These are phyloP conservation scores for Ephemerocybe angulata DNA, from an alignment of 768 basidiomycete genomes.

Conservation along the genomic window DNA sequence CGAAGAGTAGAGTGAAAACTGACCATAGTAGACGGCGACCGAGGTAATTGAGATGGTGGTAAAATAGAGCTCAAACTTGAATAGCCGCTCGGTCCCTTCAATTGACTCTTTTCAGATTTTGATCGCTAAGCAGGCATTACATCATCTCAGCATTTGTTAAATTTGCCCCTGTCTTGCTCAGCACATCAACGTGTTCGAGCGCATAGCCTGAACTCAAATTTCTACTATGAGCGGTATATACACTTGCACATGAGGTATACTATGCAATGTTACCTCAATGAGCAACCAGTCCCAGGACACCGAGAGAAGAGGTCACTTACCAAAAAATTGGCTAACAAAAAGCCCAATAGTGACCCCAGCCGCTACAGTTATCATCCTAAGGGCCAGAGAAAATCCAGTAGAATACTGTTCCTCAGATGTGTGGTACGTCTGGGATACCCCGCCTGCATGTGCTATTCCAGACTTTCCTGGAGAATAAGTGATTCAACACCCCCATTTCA, in stretches of 20 bases:
- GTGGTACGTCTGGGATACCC: conserved; percentile 57
- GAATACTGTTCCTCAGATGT: conserved; percentile 68
- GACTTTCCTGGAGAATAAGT: conserved; percentile 41
- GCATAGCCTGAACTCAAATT: too few relatives aligned
- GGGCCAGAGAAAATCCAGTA: conserved; percentile 71
- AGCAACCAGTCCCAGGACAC: background rate
- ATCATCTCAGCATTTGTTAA: background rate
- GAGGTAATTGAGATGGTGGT: background rate
- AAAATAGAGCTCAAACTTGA: background rate
- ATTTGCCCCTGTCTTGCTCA: background rate
- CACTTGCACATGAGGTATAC: conserved; percentile 74
- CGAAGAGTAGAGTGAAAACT: background rate
- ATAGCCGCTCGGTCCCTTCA: background rate
- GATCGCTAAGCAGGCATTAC: conserved; percentile 6
- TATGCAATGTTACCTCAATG: too few relatives aligned
- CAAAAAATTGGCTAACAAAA: conserved; percentile 73
- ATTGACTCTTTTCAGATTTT: conserved; percentile 2
- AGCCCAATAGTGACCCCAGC: conserved; percentile 84
- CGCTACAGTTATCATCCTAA: conserved; percentile 81
- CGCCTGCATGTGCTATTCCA: conserved; percentile 72
- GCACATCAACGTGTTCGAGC: too few relatives aligned
- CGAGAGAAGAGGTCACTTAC: conserved; percentile 22
- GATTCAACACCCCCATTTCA: background rate
- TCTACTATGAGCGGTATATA: too few relatives aligned
- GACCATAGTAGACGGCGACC: conserved; percentile 10